Percentiles rank a stretch among this genome's conserved stretches.
These are phyloP conservation scores for Cerioporus squamosus DNA, from an alignment of 1,284 basidiomycete genomes.

Conservation along the genomic window DNA sequence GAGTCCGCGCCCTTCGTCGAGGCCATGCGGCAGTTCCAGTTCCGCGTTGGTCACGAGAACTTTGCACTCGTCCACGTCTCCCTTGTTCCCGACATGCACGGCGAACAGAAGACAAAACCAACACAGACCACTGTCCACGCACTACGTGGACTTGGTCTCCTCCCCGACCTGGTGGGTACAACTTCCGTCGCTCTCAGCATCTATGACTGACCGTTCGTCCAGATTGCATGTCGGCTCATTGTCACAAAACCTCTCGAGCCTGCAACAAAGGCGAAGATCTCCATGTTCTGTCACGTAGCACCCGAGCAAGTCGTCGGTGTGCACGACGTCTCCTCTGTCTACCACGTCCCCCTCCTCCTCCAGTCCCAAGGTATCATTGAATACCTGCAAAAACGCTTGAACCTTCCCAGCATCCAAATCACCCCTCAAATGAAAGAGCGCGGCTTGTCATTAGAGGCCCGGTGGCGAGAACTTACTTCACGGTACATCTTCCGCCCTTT, in stretches of 20 bases:
- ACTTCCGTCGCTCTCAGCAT: not conserved
- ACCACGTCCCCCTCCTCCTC: constrained; percentile 95
- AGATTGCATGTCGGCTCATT: constrained; percentile 92
- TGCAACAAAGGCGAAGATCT: constrained; percentile 93
- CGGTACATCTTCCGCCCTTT: constrained; percentile 46
- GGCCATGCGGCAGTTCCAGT: constrained; percentile 99
- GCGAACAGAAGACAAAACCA: constrained; percentile 99
- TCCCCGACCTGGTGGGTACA: constrained; percentile 84
- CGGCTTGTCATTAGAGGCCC: constrained; percentile 68
- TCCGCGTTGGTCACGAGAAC: constrained; percentile 96
- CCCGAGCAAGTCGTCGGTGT: constrained; percentile 95
- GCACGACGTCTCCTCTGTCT: constrained; percentile 96
- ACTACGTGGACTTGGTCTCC: constrained; percentile 89
- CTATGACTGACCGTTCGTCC: not conserved
- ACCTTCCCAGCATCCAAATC: constrained; percentile 67
- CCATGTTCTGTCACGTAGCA: constrained; percentile 99
- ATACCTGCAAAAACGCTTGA: constrained; percentile 84
- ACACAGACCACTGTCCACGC: constrained; percentile 98
- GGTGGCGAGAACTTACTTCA: constrained; percentile 86
- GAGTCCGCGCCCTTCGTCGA: constrained; percentile 98
- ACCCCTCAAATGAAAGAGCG: constrained; percentile 60
- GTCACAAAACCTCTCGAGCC: constrained; percentile 76
- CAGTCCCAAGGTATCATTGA: constrained; percentile 91
- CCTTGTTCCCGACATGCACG: constrained; percentile 97
- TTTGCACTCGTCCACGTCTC: constrained; percentile 98